Base-by-base conservation (phyloP, 306 rosid genomes). In the Pueraria montana region DNA sequence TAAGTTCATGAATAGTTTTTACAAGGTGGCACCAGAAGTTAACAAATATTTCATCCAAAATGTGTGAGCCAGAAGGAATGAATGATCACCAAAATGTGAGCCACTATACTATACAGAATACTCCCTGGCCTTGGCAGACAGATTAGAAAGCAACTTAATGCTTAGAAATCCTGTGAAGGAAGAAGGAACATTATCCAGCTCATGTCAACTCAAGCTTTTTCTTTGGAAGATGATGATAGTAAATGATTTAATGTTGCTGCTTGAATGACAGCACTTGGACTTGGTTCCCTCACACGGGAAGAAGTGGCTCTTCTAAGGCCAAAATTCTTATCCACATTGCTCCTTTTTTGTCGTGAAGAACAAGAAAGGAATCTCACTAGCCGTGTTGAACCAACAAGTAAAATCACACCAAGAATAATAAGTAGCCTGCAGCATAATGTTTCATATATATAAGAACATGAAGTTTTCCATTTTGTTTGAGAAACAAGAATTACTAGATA, bases 361-460 rank as follows among this genome's bases (percentile, higher is more conserved):
- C 80, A 76, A 30, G 94, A 88, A 65, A 92, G 86, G 76, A 84
- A 80, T 62, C 82, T 87, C 69, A 91, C 75, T 72, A 95, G 56
- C 74, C 93, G 82, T 27, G 96, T 75, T n/a, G 98, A 95, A 85
- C 97, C 91, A 88, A 95, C 97, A 0, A 95, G 98, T 70, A 95
- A 84, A 82, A 95, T 80, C 89, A 93, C 99, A 5, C 99, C 98
- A n/a, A 83, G 8, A 62, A 92, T 87, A 45, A 93, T 95, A 68
- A 95, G 88, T 12, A 91, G 77, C 99, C 99, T 95, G 92, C 84
- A 83, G 64, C 38, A 77, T 62, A 65, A 80, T 84, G 69, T 55
- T 76, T 49, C 24, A 74, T 26, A 50, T 24, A 70, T 48, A 66
- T 67, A 58, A 73, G 62, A 77, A 46, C 27, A 53, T 67, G 21